Percentiles rank a stretch among this genome's conserved stretches.
Evolutionary conservation across 1,139 yeast species (phyloP).

Genomic region (Yamadazyma pseudoaaseri): DNA sequence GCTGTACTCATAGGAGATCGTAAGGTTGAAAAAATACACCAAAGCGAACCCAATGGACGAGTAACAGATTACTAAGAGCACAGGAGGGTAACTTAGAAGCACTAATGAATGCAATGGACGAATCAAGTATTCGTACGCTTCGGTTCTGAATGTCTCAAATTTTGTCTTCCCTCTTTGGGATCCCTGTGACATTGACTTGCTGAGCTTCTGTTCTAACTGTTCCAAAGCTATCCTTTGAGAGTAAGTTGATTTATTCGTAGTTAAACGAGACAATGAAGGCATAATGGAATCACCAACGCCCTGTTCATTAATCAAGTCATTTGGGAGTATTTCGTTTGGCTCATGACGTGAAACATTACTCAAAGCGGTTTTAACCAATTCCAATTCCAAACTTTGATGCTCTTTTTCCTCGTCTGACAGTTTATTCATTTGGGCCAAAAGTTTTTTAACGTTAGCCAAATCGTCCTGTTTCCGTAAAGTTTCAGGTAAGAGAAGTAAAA

Average conservation of each 20-base stretch:
- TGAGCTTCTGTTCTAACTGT: conserved; percentile 21
- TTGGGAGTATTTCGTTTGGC: conserved; percentile 1
- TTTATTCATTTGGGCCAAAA: conserved; percentile 23
- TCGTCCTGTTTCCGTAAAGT: conserved; percentile 61
- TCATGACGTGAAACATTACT: conserved; percentile 6
- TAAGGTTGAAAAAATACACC: conserved; percentile 72
- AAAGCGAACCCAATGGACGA: conserved; percentile 69
- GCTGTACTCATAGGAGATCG: conserved; percentile 64
- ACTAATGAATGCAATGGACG: conserved; percentile 52
- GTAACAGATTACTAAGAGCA: conserved; percentile 58
- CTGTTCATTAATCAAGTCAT: conserved; percentile 7
- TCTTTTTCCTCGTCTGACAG: conserved; percentile 12
- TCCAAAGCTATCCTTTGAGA: conserved; percentile 30
- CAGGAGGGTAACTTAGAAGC: conserved; percentile 70
- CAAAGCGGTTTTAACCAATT: conserved; percentile 6
- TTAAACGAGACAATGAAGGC: conserved; percentile 37
- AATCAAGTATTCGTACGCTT: conserved; percentile 40
- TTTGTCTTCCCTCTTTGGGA: conserved; percentile 8
- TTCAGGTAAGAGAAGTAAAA: conserved; percentile 69
- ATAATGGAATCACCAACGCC: conserved; percentile 36
- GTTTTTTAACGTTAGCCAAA: conserved; percentile 45
- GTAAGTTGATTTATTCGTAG: conserved; percentile 35
- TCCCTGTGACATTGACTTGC: conserved; percentile 15
- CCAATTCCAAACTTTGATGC: conserved; percentile 10
- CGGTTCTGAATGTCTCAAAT: conserved; percentile 16